Evolutionary conservation across 331 rosid genomes (phyloP).

Genomic region (Prunus yedoensis): DNA sequence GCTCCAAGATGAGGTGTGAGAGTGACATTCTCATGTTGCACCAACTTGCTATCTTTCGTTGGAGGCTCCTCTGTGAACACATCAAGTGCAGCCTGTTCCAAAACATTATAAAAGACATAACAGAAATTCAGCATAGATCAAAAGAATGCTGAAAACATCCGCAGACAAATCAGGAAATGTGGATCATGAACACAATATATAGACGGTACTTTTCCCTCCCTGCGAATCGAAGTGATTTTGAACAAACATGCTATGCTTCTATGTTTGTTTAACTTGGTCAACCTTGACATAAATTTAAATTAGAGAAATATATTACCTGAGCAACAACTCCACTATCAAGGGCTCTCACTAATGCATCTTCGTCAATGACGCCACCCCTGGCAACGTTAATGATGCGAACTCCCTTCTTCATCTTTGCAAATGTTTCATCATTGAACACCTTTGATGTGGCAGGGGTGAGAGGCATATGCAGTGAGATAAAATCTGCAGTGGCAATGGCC

Average conservation of each 20-base stretch:
- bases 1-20: constrained; percentile 97
- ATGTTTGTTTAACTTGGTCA: background rate
- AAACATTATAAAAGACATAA: constrained; percentile 13
- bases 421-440: constrained; percentile 65
- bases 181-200: background rate
- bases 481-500: constrained; percentile 72
- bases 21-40: constrained; percentile 76
- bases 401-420: constrained; percentile 80
- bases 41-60: constrained; percentile 66
- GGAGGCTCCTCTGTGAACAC: constrained; percentile 92
- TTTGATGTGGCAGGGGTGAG: constrained; percentile 73
- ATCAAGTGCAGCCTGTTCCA: constrained; percentile 82
- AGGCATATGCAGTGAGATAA: constrained; percentile 94
- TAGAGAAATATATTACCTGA: constrained; percentile 46
- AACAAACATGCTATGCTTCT: background rate
- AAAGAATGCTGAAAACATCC: background rate
- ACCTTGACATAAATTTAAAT: background rate
- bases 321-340: constrained; percentile 80
- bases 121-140: background rate
- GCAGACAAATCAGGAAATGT: background rate
- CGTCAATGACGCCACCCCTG: constrained; percentile 92
- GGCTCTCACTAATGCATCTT: constrained; percentile 80
- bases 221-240: background rate
- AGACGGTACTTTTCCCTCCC: background rate
- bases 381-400: constrained; percentile 81